Conservation (phyloP, 306 rosid species). For the Carpinus viminea region DNA sequence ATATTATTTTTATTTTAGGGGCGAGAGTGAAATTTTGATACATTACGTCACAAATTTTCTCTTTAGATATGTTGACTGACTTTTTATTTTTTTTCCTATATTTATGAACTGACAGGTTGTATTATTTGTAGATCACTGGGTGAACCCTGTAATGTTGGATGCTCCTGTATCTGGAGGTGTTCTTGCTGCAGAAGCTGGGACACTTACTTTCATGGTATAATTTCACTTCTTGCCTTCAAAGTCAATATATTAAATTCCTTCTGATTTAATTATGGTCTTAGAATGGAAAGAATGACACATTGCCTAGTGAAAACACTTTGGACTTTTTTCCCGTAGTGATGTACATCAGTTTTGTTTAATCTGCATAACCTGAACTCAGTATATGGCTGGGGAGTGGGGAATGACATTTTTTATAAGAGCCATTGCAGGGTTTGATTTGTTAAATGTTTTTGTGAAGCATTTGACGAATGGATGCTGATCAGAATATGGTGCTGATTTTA, state of each 20-base stretch:
- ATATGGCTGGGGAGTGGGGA: not conserved
- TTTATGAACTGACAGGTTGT: constrained; percentile 25
- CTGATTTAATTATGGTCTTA: not conserved
- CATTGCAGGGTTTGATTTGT: not conserved
- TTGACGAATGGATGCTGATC: not conserved
- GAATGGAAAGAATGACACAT: not conserved
- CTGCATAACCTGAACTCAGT: not conserved
- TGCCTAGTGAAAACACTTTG: not conserved
- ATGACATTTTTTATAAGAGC: not conserved
- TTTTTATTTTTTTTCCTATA: not conserved
- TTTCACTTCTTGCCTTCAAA: constrained; percentile 25
- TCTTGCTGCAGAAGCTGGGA: constrained; percentile 91
- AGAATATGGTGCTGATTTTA: too few species aligned
- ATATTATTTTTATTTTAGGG: not conserved
- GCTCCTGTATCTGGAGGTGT: constrained; percentile 99
- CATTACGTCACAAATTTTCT: constrained; percentile 4
- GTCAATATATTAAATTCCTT: not conserved
- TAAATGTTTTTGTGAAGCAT: not conserved
- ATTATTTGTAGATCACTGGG: constrained; percentile 45
- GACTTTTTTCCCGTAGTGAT: too few species aligned
- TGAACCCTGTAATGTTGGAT: constrained; percentile 70
- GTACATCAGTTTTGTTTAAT: not conserved
- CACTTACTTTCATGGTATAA: constrained; percentile 86
- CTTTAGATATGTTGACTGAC: constrained; percentile 10
- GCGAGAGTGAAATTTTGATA: not conserved